These are phyloP conservation scores for Alisma plantagoaquatica DNA, from an alignment of 106 monocot genomes.

Conservation along the genomic window DNA sequence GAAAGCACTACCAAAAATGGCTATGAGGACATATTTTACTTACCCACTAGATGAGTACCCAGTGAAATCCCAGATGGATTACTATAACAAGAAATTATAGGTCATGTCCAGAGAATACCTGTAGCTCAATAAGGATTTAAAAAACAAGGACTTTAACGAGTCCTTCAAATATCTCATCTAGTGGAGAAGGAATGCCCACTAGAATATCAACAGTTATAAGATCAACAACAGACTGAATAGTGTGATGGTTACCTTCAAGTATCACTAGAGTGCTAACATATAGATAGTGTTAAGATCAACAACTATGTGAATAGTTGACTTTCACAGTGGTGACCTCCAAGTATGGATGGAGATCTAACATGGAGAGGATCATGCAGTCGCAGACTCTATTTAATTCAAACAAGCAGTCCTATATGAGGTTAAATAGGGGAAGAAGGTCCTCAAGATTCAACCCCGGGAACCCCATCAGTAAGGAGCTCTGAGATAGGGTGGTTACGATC, in stretches of 20 bases:
- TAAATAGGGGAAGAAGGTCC: slow-evolving; percentile 3
- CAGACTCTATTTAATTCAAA: not conserved
- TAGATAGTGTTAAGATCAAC: not conserved
- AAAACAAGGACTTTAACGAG: not conserved
- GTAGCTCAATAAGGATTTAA: not conserved
- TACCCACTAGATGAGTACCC: not conserved
- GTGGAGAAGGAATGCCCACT: not conserved
- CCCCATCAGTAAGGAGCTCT: not conserved
- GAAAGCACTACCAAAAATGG: not conserved
- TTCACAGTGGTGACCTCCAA: not conserved
- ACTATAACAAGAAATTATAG: slow-evolving; percentile 1
- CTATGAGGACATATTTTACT: slow-evolving; percentile 1
- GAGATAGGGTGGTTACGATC: not conserved
- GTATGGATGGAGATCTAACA: slow-evolving; percentile 1
- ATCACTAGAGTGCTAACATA: too few relatives aligned
- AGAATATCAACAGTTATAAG: not conserved
- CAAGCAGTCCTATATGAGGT: slow-evolving; percentile 3
- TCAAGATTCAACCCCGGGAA: slow-evolving; percentile 1
- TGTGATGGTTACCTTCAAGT: too few relatives aligned
- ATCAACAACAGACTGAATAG: too few relatives aligned
- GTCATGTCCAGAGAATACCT: not conserved
- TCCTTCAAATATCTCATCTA: not conserved
- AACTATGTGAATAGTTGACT: not conserved
- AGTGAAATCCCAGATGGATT: slow-evolving; percentile 1
- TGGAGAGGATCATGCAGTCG: slow-evolving; percentile 6